Percentiles rank a stretch among this genome's conserved stretches.
These are phyloP conservation scores for Calonectria naviculata DNA, from an alignment of 2,329 filamentous ascomycete genomes.

Conservation along the genomic window DNA sequence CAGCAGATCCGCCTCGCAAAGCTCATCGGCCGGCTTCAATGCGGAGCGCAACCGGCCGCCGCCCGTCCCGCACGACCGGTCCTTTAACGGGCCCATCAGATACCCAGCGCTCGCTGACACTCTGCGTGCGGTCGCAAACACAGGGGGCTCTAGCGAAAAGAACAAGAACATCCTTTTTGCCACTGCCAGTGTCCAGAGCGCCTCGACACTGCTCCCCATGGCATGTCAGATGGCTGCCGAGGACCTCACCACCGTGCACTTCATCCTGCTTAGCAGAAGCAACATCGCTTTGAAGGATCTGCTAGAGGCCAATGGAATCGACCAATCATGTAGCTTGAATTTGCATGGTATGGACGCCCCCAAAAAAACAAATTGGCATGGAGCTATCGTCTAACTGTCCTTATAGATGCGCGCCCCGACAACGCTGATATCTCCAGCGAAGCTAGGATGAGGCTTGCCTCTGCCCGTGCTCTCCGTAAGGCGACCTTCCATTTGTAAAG, in stretches of 20 bases:
- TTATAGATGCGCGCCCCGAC: conserved; percentile 80
- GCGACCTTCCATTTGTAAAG: conserved; percentile 6
- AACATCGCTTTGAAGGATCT: conserved; percentile 77
- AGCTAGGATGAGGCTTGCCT: conserved; percentile 72
- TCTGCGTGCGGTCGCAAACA: conserved; percentile 68
- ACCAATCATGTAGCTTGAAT: conserved; percentile 73
- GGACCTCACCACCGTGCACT: conserved; percentile 80
- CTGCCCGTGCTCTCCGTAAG: conserved; percentile 72
- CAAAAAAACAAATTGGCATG: background rate
- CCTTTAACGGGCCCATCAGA: conserved; percentile 77
- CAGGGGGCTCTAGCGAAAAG: conserved; percentile 58
- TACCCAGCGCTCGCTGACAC: conserved; percentile 74
- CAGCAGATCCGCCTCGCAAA: conserved; percentile 4
- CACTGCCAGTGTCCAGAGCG: conserved; percentile 78
- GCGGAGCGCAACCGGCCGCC: conserved; percentile 10
- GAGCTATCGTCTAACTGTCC: conserved; percentile 27
- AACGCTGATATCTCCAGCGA: conserved; percentile 76
- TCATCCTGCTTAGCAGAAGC: conserved; percentile 80
- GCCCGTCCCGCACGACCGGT: conserved; percentile 44
- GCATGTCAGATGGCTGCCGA: conserved; percentile 86
- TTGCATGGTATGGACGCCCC: conserved; percentile 59
- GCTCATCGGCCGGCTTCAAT: conserved; percentile 11
- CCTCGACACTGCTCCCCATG: conserved; percentile 78
- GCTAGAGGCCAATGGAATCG: conserved; percentile 82
- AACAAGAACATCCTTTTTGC: conserved; percentile 85